Conservation (phyloP, 148 eudicot genomes). For the Camellia lanceoleosa region DNA sequence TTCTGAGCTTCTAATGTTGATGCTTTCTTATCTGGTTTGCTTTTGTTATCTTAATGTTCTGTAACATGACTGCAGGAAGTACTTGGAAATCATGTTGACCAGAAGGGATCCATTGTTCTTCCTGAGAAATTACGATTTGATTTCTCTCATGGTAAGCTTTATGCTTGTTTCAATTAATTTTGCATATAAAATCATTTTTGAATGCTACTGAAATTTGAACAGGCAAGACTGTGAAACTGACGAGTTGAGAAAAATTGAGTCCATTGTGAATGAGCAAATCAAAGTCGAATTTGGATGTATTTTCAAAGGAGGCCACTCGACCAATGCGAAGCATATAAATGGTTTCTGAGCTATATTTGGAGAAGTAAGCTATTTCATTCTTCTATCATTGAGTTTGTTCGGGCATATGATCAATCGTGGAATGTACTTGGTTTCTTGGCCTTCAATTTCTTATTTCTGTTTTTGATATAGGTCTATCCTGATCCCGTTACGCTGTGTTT, state of each 20-base stretch:
- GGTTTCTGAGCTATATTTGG: constrained; percentile 98
- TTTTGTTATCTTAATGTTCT: constrained; percentile 7
- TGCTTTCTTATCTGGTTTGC: not conserved
- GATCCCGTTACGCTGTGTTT: constrained; percentile 54
- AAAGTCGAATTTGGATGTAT: constrained; percentile 73
- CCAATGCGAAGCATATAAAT: constrained; percentile 78
- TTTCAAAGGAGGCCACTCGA: constrained; percentile 69
- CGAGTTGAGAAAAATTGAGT: constrained; percentile 73
- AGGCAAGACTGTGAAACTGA: constrained; percentile 92
- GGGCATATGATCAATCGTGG: not conserved
- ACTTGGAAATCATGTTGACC: constrained; percentile 91
- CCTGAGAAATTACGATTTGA: constrained; percentile 93
- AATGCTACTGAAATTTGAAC: constrained; percentile 17
- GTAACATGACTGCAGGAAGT: constrained; percentile 59
- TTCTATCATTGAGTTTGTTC: constrained; percentile 1
- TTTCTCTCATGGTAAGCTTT: constrained; percentile 81
- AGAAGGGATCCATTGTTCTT: constrained; percentile 96
- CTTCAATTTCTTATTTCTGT: not conserved
- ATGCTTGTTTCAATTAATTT: not conserved
- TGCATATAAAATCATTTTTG: not conserved
- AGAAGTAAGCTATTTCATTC: constrained; percentile 51
- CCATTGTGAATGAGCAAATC: constrained; percentile 87
- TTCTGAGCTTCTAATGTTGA: constrained; percentile 7
- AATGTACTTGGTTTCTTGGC: not conserved
- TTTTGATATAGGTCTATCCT: constrained; percentile 70